phyloP scores from a whole-genome alignment of 768 basidiomycete genomes.

The Tubosaeta sp. region DNA sequence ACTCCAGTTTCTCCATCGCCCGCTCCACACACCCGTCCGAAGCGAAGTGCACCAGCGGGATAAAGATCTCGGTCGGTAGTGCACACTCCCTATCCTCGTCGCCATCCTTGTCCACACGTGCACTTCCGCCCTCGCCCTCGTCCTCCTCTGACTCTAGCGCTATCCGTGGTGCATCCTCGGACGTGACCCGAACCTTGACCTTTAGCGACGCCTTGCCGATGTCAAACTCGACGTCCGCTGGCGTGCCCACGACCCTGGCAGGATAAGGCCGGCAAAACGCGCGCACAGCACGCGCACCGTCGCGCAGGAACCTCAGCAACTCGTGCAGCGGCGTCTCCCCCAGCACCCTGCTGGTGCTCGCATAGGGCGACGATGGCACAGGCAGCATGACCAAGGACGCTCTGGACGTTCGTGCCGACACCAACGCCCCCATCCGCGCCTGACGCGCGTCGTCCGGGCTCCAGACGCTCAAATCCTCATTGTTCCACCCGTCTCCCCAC shows the following conservation, averaged over 20 bases:
- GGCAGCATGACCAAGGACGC: slow-evolving; percentile 19
- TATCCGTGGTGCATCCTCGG: slow-evolving; percentile 45
- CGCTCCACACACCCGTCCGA: slow-evolving; percentile 32
- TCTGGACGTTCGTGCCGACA: slow-evolving; percentile 14
- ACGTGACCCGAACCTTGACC: slow-evolving; percentile 57
- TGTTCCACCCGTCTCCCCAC: slow-evolving; percentile 97
- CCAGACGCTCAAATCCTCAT: slow-evolving; percentile 93
- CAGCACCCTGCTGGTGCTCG: neutral
- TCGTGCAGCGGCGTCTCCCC: slow-evolving; percentile 7
- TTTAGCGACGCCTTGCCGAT: slow-evolving; percentile 66
- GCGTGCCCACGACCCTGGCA: slow-evolving; percentile 63
- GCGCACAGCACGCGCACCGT: slow-evolving; percentile 79
- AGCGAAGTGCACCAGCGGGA: slow-evolving; percentile 89
- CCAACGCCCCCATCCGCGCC: slow-evolving; percentile 1
- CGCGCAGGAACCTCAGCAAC: slow-evolving; percentile 63
- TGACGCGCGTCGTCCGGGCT: slow-evolving; percentile 62
- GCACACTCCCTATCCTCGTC: slow-evolving; percentile 22
- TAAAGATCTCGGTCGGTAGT: slow-evolving; percentile 82
- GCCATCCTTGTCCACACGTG: slow-evolving; percentile 4
- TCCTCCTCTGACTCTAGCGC: neutral
- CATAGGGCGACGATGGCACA: slow-evolving; percentile 16
- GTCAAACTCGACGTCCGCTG: slow-evolving; percentile 69
- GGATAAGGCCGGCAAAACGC: slow-evolving; percentile 89
- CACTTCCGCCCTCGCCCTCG: neutral
- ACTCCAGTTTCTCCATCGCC: slow-evolving; percentile 5